Percentiles rank a stretch among this genome's conserved stretches.
Conservation (phyloP, 1,284 basidiomycete species). For the Cutaneotrichosporon spelunceum region DNA sequence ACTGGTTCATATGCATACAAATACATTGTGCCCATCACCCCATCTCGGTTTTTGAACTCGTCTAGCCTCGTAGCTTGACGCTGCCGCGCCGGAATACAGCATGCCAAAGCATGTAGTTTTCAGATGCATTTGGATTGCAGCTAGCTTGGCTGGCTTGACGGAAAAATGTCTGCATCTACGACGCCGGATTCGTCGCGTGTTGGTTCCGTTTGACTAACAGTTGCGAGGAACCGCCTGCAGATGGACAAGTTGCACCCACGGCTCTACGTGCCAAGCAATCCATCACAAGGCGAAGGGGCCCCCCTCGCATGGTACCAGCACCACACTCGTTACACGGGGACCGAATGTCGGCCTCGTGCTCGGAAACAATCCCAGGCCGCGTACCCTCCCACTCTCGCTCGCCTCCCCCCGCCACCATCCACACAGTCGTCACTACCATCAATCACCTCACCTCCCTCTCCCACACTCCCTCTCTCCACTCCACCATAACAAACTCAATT, state of each 20-base stretch:
- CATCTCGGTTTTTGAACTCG: no score
- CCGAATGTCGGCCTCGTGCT: neutral
- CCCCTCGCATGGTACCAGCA: no score
- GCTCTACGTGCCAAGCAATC: neutral
- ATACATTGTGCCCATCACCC: no score
- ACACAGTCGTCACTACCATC: slow-evolving; percentile 9
- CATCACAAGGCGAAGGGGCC: neutral
- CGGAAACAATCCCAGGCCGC: slow-evolving; percentile 2
- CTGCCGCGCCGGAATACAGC: no score
- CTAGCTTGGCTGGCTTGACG: no score
- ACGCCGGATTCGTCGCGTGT: neutral
- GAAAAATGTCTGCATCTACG: neutral
- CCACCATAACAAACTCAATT: neutral
- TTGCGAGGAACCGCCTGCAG: neutral
- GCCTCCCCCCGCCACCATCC: slow-evolving; percentile 9
- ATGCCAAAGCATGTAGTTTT: no score
- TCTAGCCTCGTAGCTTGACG: no score
- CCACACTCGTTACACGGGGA: no score
- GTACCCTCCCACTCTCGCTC: neutral
- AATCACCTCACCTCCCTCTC: slow-evolving; percentile 6
- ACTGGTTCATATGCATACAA: no score
- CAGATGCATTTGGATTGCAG: no score
- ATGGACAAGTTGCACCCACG: neutral
- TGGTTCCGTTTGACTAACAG: neutral
- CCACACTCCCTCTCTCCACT: neutral